Evolutionary conservation across 148 eudicot species (phyloP).

Genomic region (Silene uniflora): DNA sequence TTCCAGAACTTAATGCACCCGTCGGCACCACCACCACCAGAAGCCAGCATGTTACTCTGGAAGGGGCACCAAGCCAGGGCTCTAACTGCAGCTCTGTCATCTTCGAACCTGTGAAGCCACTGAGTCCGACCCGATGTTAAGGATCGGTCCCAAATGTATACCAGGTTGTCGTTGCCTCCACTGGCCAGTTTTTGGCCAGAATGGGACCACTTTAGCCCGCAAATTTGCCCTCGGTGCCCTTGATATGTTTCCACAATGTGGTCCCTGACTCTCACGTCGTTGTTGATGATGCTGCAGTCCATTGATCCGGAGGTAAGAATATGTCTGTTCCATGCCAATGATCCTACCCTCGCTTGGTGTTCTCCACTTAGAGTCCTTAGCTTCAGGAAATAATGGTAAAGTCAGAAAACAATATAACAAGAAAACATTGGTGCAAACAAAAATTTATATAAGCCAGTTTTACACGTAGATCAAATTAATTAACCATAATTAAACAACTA

Average conservation of each 20-base stretch:
- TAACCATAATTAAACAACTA: no score
- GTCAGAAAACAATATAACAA: no score
- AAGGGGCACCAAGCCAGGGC: constrained; percentile 95
- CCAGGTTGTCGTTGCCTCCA: constrained; percentile 79
- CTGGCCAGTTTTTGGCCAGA: constrained; percentile 74
- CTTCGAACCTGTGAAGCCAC: constrained; percentile 81
- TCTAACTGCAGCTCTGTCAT: constrained; percentile 83
- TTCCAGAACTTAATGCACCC: constrained; percentile 82
- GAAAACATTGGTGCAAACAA: no score
- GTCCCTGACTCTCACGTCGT: constrained; percentile 52
- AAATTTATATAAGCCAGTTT: no score
- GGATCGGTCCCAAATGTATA: constrained; percentile 76
- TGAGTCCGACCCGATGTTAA: constrained; percentile 49
- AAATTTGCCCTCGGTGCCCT: constrained; percentile 72
- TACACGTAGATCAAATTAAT: no score
- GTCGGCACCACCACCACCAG: constrained; percentile 85
- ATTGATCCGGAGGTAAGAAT: constrained; percentile 71
- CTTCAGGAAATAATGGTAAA: no score
- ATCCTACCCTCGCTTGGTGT: constrained; percentile 66
- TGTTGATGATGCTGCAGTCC: constrained; percentile 66
- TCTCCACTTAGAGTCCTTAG: constrained; percentile 57
- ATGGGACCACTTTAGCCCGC: constrained; percentile 79
- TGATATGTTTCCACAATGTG: constrained; percentile 59
- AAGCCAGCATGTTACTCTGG: constrained; percentile 73
- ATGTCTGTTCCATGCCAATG: constrained; percentile 73